Conservation (phyloP, 345 rosid species). For the Clarkia xantiana region DNA sequence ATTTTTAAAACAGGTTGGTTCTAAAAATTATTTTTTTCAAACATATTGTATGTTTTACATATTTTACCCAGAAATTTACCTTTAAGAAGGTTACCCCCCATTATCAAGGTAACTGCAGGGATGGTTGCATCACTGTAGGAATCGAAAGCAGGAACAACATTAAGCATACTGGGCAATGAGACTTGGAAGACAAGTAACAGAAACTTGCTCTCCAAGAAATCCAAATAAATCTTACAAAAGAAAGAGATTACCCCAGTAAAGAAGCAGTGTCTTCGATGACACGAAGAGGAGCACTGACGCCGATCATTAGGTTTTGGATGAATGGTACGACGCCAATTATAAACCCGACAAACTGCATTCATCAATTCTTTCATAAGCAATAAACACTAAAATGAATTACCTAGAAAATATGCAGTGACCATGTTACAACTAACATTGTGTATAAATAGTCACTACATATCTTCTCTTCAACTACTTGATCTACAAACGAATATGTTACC, state of each 20-base stretch:
- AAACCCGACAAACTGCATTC: conserved; percentile 17
- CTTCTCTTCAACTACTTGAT: background rate
- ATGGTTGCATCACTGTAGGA: conserved; percentile 27
- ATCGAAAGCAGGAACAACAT: too few relatives aligned
- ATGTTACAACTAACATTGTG: too few relatives aligned
- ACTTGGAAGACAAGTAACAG: too few relatives aligned
- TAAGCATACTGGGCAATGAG: too few relatives aligned
- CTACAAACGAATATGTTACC: conserved; percentile 7
- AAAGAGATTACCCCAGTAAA: conserved; percentile 18
- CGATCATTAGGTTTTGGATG: conserved; percentile 16
- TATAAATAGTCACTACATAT: background rate
- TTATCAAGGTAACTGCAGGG: conserved; percentile 23
- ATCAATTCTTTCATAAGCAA: background rate
- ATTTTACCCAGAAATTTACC: too few relatives aligned
- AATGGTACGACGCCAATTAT: conserved; percentile 17
- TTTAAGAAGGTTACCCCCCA: conserved; percentile 34
- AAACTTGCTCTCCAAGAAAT: too few relatives aligned
- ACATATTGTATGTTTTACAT: too few relatives aligned
- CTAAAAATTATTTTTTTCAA: too few relatives aligned
- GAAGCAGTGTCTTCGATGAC: conserved; percentile 19
- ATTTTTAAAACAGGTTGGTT: too few relatives aligned
- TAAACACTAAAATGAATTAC: background rate
- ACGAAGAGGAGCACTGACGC: conserved; percentile 24
- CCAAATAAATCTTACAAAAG: too few relatives aligned
- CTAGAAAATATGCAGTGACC: too few relatives aligned